Evolutionary conservation across 176 grass and related monocot genomes (phyloP), one percentile per base, ranked within the genome.

Genomic region (Triticum timopheevii): DNA sequence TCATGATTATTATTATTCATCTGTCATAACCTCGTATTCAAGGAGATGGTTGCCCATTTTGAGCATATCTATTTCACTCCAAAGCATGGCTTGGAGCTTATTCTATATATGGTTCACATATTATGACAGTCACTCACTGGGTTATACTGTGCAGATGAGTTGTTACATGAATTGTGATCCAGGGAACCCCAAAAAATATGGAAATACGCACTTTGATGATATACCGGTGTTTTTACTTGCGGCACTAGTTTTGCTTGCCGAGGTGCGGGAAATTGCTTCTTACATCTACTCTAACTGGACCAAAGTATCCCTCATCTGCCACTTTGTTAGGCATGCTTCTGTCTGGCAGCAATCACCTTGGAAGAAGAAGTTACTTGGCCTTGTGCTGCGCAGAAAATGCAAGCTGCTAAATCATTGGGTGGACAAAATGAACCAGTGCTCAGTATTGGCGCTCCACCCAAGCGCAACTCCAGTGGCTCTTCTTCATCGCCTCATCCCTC

Each of bases 201-300:
- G 45, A 49, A 49, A 4, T 15, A 0, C 1, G 13, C 15, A 4
- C 45, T 85, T 85, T 3, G 40, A 68, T 22, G 0, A 10, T 7
- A 1, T 24, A 0, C 44, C 73, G 0, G 1, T 28, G 8, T 19
- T 1, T 0, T 10, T 85, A 22, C 22, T 85, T 1, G 1, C 25
- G 17, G 1, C 9, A 3, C 10, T 78, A 25, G 61, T 85, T 2
- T 0, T 68, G 0, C 15, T 58, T 4, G 28, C 31, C 5, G 83
- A 85, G 73, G 44, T 10, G 15, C 77, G 13, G 15, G 62, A 78
- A 0, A 24, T 78, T 1, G n/a, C 73, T 20, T 78, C 13, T 13
- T 78, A 78, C n/a, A 56, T 78, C 1, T 78, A 31, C 62, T 85
- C 62, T 35, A 85, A 85, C 42, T 85, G 74, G 73, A 78, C 83